A percentile compares a stretch with the other conserved stretches of the same genome.
Conservation (phyloP, 2,329 filamentous ascomycete species). For the Trichoderma simmonsii region DNA sequence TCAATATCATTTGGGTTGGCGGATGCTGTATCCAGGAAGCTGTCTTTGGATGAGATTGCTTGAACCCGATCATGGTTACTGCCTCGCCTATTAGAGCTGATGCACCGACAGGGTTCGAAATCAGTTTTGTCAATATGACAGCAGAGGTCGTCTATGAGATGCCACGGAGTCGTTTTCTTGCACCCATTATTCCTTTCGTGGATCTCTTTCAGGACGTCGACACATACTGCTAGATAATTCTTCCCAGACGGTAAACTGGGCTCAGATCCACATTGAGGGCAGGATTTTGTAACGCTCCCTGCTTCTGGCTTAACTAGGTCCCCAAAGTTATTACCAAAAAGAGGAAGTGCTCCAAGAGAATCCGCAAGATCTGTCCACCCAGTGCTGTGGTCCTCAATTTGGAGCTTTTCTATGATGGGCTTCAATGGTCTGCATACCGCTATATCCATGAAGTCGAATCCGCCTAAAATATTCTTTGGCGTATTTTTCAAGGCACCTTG, state of each 20-base stretch:
- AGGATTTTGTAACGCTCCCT: neutral
- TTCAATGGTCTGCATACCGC: neutral
- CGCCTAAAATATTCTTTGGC: neutral
- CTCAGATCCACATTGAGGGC: neutral
- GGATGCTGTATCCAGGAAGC: neutral
- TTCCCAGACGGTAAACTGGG: neutral
- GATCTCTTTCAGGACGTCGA: neutral
- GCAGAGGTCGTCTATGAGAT: neutral
- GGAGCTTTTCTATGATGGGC: neutral
- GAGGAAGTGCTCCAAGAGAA: neutral
- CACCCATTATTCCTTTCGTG: neutral
- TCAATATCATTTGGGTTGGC: neutral
- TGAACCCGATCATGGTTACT: neutral
- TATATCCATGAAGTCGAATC: neutral
- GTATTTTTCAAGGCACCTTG: neutral
- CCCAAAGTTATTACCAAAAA: neutral
- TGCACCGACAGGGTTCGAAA: neutral
- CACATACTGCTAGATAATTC: neutral
- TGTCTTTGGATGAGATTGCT: neutral
- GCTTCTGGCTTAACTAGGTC: neutral
- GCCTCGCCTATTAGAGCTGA: neutral
- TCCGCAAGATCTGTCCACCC: neutral
- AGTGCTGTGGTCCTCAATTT: neutral
- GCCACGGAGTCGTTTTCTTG: neutral
- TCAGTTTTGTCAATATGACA: neutral